Evolutionary conservation across 2,329 filamentous ascomycete genomes (phyloP).

Genomic region (Hypoxylon sp.): DNA sequence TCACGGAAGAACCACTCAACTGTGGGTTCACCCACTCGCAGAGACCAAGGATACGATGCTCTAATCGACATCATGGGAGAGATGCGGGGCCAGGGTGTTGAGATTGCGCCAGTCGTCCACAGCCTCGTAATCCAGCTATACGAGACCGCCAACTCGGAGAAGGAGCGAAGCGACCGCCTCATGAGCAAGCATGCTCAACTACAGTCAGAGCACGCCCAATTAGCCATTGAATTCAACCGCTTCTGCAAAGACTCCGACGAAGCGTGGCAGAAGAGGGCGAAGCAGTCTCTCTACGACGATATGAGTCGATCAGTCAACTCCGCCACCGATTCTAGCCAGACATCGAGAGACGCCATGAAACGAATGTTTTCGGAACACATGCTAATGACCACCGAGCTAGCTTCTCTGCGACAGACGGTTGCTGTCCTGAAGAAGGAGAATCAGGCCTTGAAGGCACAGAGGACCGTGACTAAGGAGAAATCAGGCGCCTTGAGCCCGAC

Average conservation of each 20-base stretch:
- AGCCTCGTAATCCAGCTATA: slow-evolving; percentile 9
- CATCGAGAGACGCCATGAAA: neutral
- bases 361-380: slow-evolving; percentile 23
- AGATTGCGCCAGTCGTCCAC: slow-evolving; percentile 2
- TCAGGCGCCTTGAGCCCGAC: neutral
- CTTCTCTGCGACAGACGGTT: slow-evolving; percentile 4
- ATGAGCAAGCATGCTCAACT: slow-evolving; percentile 8
- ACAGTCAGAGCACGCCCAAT: slow-evolving; percentile 9
- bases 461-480: neutral
- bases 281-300: neutral
- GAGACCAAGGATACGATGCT: neutral
- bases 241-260: slow-evolving; percentile 4
- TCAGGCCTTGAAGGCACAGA: neutral
- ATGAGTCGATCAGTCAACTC: slow-evolving; percentile 10
- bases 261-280: neutral
- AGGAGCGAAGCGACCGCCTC: slow-evolving; percentile 7
- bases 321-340: neutral
- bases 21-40: neutral
- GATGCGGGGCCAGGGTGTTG: slow-evolving; percentile 11
- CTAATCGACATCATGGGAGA: slow-evolving; percentile 20
- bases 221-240: slow-evolving; percentile 12
- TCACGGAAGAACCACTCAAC: neutral
- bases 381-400: slow-evolving; percentile 13
- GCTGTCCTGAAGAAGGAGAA: slow-evolving; percentile 15
- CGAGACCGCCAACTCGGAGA: neutral